Evolutionary conservation across 345 rosid species (phyloP).

Genomic region (Salix udensis): DNA sequence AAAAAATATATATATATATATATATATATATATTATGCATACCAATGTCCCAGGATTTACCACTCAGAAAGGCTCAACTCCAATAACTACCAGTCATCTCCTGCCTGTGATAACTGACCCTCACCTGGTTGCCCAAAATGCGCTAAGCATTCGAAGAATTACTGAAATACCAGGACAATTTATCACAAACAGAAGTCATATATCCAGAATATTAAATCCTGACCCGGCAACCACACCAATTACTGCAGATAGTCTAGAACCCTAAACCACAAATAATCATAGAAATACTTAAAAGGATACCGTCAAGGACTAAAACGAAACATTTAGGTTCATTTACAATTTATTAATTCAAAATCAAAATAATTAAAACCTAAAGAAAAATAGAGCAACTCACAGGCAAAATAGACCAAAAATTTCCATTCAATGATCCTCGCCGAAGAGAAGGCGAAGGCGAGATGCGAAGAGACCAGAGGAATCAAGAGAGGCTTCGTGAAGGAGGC

Average conservation of each 20-base stretch:
- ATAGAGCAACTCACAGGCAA: background rate
- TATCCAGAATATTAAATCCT: background rate
- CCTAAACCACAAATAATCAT: background rate
- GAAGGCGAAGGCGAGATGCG: slow-evolving; percentile 68
- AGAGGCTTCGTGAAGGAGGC: slow-evolving; percentile 69
- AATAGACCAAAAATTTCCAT: background rate
- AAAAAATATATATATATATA: too few species aligned
- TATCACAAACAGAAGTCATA: background rate
- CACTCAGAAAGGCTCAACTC: background rate
- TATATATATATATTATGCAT: too few species aligned
- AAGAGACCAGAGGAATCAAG: slow-evolving; percentile 66
- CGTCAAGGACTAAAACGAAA: background rate
- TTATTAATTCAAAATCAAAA: background rate
- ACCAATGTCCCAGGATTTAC: background rate
- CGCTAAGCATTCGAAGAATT: background rate
- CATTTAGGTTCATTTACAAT: background rate
- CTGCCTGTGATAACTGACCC: background rate
- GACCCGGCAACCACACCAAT: background rate
- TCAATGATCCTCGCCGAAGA: slow-evolving; percentile 48
- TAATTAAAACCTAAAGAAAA: background rate
- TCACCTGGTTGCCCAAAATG: background rate
- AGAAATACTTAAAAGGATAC: background rate
- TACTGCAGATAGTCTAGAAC: background rate
- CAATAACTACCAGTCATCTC: background rate
- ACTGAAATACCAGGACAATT: background rate